Evolutionary conservation across 768 basidiomycete species (phyloP), one percentile per base, ranked within the genome.

Genomic region (Rhodocollybia butyracea): DNA sequence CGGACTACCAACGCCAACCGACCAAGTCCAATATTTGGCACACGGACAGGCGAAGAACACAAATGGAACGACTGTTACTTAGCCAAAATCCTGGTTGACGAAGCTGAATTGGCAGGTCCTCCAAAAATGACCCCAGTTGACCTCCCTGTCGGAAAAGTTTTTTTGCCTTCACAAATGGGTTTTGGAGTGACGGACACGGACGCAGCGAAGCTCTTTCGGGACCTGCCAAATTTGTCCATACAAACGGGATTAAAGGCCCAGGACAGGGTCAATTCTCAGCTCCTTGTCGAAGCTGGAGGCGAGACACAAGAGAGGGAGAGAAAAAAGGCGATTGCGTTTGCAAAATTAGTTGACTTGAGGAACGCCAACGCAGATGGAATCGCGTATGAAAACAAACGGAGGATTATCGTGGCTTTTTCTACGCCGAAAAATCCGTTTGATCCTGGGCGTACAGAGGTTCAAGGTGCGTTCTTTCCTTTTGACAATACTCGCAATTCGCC

Each of bases 331-430:
- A 78, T 73, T 57, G 65, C 70, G 63, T 78, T 97, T 55, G 85
- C 88, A 40, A 78, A 80, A 60, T 70, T 93, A 29, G 71, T 94
- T 21, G 94, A 97, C 72, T 70, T 98, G 62, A 76, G 87, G 59
- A 98, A 98, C 64, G 89, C 96, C 17, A 91, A 89, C 61, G 89
- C 92, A 27, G 76, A 72, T 29, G 93, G 92, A n/a, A 85, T 98
- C 58, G 83, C 90, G 48, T 91, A 80, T 63, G 91, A 94, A 71
- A 98, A 97, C 68, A 77, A 89, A 57, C 76, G 83, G 65, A 78
- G 93, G 58, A 88, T 94, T 58, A 76, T 97, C 27, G 71, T 72
- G 13, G 84, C 81, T 27, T 98, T 98, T 72, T 96, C 94, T 1
- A 74, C 78, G 6, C 77, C 80, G 0, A 77, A 76, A 48, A 86